Percentiles rank a stretch among this genome's conserved stretches.
These are phyloP conservation scores for Eragrostis tef DNA, from an alignment of 202 grass and related monocot species.

Conservation along the genomic window DNA sequence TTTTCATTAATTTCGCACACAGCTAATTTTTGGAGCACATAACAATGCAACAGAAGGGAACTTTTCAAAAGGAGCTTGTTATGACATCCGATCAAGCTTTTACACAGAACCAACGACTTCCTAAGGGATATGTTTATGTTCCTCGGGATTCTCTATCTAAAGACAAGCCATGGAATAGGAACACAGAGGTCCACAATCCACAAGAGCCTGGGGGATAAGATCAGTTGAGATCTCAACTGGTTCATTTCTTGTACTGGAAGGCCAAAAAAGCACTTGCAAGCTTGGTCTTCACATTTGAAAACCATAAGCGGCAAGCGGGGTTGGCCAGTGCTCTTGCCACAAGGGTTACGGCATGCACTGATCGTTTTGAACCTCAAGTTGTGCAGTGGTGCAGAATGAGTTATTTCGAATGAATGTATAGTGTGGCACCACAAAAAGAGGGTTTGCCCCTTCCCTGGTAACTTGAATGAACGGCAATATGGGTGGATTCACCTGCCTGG, in stretches of 20 bases:
- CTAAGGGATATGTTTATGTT: constrained; percentile 88
- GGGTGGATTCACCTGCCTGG: constrained; percentile 41
- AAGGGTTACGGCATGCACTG: constrained; percentile 34
- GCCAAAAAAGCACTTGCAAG: constrained; percentile 6
- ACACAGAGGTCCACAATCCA: constrained; percentile 62
- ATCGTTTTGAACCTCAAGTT: constrained; percentile 40
- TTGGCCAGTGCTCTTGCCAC: constrained; percentile 36
- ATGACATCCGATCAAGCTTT: constrained; percentile 96
- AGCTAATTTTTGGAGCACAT: constrained; percentile 43
- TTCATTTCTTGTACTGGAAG: constrained; percentile 48
- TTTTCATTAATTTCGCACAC: constrained; percentile 37
- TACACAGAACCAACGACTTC: constrained; percentile 86
- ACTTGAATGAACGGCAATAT: constrained; percentile 35
- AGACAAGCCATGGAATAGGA: constrained; percentile 66
- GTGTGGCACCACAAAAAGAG: constrained; percentile 26
- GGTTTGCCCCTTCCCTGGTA: neutral
- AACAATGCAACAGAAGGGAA: constrained; percentile 67
- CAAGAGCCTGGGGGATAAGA: constrained; percentile 88
- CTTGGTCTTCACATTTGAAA: constrained; percentile 45
- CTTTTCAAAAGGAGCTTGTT: constrained; percentile 84
- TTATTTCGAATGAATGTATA: constrained; percentile 38
- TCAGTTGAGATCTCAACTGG: constrained; percentile 42
- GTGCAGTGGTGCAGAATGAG: constrained; percentile 45
- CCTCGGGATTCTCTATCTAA: constrained; percentile 88
- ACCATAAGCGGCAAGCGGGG: constrained; percentile 21